Conservation (phyloP, 257 asterid genomes). For the Solanum paucissectum region DNA sequence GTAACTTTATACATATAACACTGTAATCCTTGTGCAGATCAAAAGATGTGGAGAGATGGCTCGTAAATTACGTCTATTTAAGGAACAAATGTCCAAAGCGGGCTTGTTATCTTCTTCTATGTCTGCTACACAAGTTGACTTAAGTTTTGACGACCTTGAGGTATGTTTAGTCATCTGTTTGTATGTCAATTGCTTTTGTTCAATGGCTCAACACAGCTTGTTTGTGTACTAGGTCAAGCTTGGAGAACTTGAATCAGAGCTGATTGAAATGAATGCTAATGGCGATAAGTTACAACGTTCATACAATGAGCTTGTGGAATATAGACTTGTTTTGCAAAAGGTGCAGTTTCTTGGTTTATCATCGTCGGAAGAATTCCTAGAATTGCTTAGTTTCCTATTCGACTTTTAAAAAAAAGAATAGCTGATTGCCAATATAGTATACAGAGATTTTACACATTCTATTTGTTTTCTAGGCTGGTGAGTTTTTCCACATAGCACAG, state of each 20-base stretch:
- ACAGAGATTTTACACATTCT: background rate
- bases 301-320: slow-evolving; percentile 71
- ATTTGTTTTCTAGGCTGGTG: slow-evolving; percentile 60
- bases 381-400: background rate
- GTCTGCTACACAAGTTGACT: slow-evolving; percentile 27
- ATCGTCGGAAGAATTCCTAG: background rate
- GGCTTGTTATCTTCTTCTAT: slow-evolving; percentile 51
- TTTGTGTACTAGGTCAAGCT: slow-evolving; percentile 25
- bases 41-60: slow-evolving; percentile 99
- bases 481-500: slow-evolving; percentile 63
- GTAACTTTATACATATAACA: background rate
- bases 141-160: slow-evolving; percentile 81
- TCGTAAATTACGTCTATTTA: slow-evolving; percentile 80
- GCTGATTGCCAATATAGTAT: slow-evolving; percentile 1
- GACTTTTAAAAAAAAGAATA: background rate
- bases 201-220: background rate
- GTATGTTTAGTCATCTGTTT: slow-evolving; percentile 21
- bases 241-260: slow-evolving; percentile 78
- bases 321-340: slow-evolving; percentile 74
- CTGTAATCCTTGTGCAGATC: slow-evolving; percentile 35
- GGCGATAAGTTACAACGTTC: slow-evolving; percentile 69
- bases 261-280: slow-evolving; percentile 74
- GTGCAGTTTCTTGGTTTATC: slow-evolving; percentile 15
- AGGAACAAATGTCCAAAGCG: slow-evolving; percentile 82
- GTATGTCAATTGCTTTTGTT: background rate